A percentile compares a stretch with the other conserved stretches of the same genome.
Evolutionary conservation across 768 basidiomycete species (phyloP).

Genomic region (Lentinula sp.): DNA sequence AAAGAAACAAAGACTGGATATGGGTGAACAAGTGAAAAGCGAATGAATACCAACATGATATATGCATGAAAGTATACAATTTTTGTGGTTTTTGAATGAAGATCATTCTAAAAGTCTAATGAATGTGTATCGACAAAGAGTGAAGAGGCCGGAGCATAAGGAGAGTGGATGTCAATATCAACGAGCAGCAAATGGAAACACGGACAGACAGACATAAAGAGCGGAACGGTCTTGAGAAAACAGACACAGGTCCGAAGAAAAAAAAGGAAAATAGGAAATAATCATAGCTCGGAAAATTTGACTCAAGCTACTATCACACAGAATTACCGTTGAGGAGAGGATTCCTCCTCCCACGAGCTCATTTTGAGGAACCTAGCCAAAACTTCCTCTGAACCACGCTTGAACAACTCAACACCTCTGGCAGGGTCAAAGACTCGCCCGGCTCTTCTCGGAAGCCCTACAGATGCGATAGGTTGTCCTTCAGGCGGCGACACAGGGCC

Average conservation of each 20-base stretch:
- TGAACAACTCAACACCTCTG: conserved; percentile 80
- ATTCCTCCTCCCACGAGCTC: conserved; percentile 63
- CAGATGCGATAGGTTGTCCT: conserved; percentile 20
- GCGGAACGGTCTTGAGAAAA: background rate
- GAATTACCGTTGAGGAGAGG: conserved; percentile 8
- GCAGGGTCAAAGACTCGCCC: conserved; percentile 82
- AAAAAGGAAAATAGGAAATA: background rate
- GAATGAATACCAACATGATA: background rate
- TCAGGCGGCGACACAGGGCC: conserved; percentile 49
- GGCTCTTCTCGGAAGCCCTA: conserved; percentile 33
- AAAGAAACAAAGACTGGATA: background rate
- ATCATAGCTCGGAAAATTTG: background rate
- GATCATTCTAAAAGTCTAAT: conserved; percentile 3
- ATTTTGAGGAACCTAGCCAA: conserved; percentile 77
- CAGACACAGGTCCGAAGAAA: background rate
- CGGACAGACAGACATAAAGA: background rate
- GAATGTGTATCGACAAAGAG: conserved; percentile 3
- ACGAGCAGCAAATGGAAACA: background rate
- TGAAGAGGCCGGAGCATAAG: background rate
- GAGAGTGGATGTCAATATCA: background rate
- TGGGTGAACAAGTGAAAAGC: background rate
- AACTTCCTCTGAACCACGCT: conserved; percentile 83
- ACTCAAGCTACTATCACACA: background rate
- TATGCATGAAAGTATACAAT: background rate
- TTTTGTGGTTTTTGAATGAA: background rate